Conservation (phyloP, 805 yeast genomes). For the Myxozyma geophila region DNA sequence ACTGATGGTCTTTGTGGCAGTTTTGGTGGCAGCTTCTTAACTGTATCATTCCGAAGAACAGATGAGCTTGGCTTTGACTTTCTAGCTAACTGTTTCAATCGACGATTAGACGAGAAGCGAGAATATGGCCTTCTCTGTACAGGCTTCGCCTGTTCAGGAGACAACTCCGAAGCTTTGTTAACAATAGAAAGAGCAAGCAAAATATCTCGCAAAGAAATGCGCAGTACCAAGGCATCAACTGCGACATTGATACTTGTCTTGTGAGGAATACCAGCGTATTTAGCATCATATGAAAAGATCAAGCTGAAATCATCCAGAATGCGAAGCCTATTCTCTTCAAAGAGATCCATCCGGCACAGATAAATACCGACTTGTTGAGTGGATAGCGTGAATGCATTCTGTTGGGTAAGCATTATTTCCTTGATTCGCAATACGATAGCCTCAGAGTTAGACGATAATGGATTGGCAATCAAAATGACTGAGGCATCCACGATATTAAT, state of each 20-base stretch:
- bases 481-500: constrained; percentile 78
- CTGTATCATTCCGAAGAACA: not conserved
- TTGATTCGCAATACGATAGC: constrained; percentile 90
- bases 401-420: constrained; percentile 72
- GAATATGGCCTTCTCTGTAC: constrained; percentile 29
- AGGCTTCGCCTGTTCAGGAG: constrained; percentile 31
- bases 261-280: constrained; percentile 64
- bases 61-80: not conserved
- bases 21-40: not conserved
- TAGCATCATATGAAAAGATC: constrained; percentile 70
- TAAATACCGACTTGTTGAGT: constrained; percentile 86
- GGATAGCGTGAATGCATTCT: constrained; percentile 66
- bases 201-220: constrained; percentile 87
- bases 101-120: constrained; percentile 34
- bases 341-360: constrained; percentile 71
- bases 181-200: constrained; percentile 75
- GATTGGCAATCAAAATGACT: constrained; percentile 78
- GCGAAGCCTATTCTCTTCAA: constrained; percentile 65
- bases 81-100: constrained; percentile 25
- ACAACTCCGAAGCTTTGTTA: constrained; percentile 68
- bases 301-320: constrained; percentile 88
- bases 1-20: not conserved
- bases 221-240: constrained; percentile 76
- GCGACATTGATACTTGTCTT: constrained; percentile 68
- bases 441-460: constrained; percentile 68